Evolutionary conservation across 805 yeast genomes (phyloP).

Genomic region (Starmera quercuum): DNA sequence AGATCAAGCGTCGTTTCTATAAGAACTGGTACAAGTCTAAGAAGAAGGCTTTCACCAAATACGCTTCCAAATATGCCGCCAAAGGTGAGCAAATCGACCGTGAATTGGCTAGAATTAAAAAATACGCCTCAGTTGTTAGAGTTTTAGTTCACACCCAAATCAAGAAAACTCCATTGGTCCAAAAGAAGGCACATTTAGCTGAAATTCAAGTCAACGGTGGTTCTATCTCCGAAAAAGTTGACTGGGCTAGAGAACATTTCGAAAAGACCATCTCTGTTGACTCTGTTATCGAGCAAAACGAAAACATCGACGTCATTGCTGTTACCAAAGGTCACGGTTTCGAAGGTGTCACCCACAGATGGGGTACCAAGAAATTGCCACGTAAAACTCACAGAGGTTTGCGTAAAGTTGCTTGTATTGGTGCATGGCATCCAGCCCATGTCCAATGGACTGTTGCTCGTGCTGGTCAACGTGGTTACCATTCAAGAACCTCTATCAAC

Average conservation of each 20-base stretch:
- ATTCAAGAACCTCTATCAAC: slow-evolving; percentile 99
- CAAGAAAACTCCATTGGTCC: slow-evolving; percentile 97
- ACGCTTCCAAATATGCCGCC: slow-evolving; percentile 96
- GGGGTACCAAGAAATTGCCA: slow-evolving; percentile 99
- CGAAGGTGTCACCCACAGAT: slow-evolving; percentile 99
- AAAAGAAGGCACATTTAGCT: slow-evolving; percentile 99
- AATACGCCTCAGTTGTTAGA: slow-evolving; percentile 98
- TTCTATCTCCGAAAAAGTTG: slow-evolving; percentile 93
- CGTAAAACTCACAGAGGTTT: slow-evolving; percentile 99
- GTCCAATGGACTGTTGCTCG: slow-evolving; percentile 99
- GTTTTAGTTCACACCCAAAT: slow-evolving; percentile 99
- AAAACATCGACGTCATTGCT: slow-evolving; percentile 97
- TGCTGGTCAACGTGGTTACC: slow-evolving; percentile 99
- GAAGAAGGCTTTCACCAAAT: slow-evolving; percentile 99
- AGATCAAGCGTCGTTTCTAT: slow-evolving; percentile 99
- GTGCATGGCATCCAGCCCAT: slow-evolving; percentile 99
- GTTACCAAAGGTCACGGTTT: slow-evolving; percentile 99
- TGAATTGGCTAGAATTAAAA: slow-evolving; percentile 97
- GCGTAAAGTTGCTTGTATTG: slow-evolving; percentile 99
- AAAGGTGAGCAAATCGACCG: slow-evolving; percentile 82
- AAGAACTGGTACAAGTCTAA: slow-evolving; percentile 99
- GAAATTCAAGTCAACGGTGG: slow-evolving; percentile 99
- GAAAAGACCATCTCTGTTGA: slow-evolving; percentile 97
- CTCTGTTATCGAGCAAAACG: slow-evolving; percentile 97
- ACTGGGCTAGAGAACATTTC: slow-evolving; percentile 98